phyloP scores from a whole-genome alignment of 352 stramenopile species.

The Phytophthora sansomeana region DNA sequence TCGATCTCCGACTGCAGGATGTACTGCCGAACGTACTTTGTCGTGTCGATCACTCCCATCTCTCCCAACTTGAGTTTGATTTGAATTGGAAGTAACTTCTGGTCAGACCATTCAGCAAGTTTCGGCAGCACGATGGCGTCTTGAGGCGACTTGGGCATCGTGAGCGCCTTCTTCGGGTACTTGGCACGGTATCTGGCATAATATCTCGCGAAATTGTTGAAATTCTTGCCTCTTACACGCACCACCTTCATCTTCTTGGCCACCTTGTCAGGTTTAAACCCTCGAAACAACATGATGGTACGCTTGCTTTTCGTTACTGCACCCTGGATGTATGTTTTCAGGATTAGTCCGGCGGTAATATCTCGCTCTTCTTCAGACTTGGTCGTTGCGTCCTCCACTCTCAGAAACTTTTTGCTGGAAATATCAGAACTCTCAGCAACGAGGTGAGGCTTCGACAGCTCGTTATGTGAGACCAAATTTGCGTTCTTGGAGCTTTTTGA shows the following conservation, averaged over 20 bases:
- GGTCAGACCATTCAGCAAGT: slow-evolving; percentile 4
- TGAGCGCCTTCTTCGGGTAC: slow-evolving; percentile 5
- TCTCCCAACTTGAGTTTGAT: neutral
- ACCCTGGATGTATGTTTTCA: neutral
- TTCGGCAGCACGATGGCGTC: slow-evolving; percentile 10
- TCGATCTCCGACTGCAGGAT: neutral
- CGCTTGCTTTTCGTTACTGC: slow-evolving; percentile 12
- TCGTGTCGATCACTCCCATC: neutral
- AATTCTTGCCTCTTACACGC: slow-evolving; percentile 20
- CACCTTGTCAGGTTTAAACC: slow-evolving; percentile 9
- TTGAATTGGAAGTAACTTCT: neutral
- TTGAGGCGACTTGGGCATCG: slow-evolving; percentile 5
- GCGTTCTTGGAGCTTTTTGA: neutral
- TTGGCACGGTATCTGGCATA: slow-evolving; percentile 12
- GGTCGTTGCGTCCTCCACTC: neutral
- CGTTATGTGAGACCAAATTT: neutral
- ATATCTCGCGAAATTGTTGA: slow-evolving; percentile 25
- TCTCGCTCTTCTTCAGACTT: slow-evolving; percentile 16
- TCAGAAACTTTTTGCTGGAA: slow-evolving; percentile 14
- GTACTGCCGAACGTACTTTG: neutral
- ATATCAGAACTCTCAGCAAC: neutral
- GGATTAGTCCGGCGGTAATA: neutral
- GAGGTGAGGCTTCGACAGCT: neutral
- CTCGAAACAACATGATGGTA: slow-evolving; percentile 16
- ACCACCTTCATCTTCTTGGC: slow-evolving; percentile 21